Base-by-base conservation (phyloP, 2,329 filamentous ascomycete species). In the Xylaria sp. region DNA sequence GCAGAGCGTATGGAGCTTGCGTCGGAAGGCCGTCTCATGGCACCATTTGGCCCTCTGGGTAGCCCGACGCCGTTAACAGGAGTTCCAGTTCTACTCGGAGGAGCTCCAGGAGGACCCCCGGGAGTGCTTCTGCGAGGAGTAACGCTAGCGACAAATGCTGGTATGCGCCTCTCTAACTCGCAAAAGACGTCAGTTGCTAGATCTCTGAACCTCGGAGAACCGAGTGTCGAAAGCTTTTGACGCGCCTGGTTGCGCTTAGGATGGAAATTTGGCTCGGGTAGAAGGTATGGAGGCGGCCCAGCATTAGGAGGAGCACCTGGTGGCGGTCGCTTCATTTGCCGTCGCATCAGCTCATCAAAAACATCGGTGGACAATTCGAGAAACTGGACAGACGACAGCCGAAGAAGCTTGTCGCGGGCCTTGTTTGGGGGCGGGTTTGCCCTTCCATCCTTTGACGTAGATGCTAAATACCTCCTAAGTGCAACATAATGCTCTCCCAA, bases 361-460 rank as follows among this genome's bases (percentile, higher is more conserved):
- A 99, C 95, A 82, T 99, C 96, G 67, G 95, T 98, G 82, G 94
- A 98, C 71, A 99, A 87, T 83, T 99, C 96, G 81, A 97, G 94
- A 81, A 99, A 98, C 81, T 99, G 96, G 34, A 97, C 93, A 1
- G 92, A 86, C 0, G 94, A 97, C 61, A 99, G 87, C 68, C 95
- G 90, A 69, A 98, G 86, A 66, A 98, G 87, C 85, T 99, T 99
- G 82, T 98, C 96, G 77, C 94, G 91, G 65, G 96, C 96, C 81
- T 94, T 92, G 82, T 97, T 97, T 34, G 93, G 91, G 61, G 91
- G 91, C 59, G 89, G 88, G 71, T 91, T 91, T 56, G 88, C 87
- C 78, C 91, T 90, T 74, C 94, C 92, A 80, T 97, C 92, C 76
- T 90, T 90, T 65, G 89, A 87, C 51, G 88, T 90, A 72, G 87